Base-by-base conservation (phyloP, 2,329 filamentous ascomycete genomes). In the Ascosphaera apis region DNA sequence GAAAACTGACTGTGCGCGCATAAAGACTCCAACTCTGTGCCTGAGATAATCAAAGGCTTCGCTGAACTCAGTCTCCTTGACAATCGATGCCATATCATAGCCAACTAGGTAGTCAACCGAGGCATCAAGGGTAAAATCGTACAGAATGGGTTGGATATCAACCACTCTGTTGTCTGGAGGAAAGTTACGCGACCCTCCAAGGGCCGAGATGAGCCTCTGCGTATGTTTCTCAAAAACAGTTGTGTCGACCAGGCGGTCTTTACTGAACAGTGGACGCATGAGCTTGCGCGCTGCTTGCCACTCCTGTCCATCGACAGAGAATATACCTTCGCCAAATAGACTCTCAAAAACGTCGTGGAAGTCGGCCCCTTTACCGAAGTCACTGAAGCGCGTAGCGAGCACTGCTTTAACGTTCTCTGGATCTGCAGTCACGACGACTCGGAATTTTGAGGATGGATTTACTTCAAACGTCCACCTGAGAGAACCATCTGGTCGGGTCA, bases 321-420 rank as follows among this genome's bases (percentile, higher is more conserved):
- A 82, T 60, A 80, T 81, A 57, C 75, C 74, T 50, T 91, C 73
- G n/a, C 83, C 83, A 15, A 92, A 59, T 44, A 91, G 91, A 11
- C 72, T 68, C 39, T 69, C 63, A 76, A 77, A 91, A 36, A 83
- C 75, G 6, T 54, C 45, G 46, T 84, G 75, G 56, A 91, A 91
- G 15, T 47, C 23, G 36, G 54, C 45, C 6, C 83, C 83, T 56
- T 92, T 92, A 42, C 83, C 84, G 49, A 74, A 93, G 48, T 91
- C 79, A 30, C 58, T 57, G 49, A 93, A 93, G 49, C 92, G 81
- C 1, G 76, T 77, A 0, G 83, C 79, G n/a, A 93, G 62, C 15
- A 93, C 66, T 4, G 84, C 80, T 53, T 92, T 91, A 59, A 91
- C 77, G 50, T 92, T 92, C 48, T 91, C 81, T 0, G 78, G 77